phyloP scores from a whole-genome alignment of 164 flowering plant species.

The Buxus sempervirens region DNA sequence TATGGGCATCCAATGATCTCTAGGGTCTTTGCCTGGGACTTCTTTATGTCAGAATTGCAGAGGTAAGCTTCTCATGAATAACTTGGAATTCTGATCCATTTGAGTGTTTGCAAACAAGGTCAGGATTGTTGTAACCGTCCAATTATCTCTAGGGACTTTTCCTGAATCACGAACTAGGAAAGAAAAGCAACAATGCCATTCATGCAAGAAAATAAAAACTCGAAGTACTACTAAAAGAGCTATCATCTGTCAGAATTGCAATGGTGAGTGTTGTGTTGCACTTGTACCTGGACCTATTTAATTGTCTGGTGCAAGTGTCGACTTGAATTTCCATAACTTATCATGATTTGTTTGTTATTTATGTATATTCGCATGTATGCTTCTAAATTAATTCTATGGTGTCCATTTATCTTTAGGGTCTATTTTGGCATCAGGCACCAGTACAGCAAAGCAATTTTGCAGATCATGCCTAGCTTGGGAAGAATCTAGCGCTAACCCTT shows the following conservation, averaged over 20 bases:
- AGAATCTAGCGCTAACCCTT: slow-evolving; percentile 20
- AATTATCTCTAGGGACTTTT: no score
- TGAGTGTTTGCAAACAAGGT: no score
- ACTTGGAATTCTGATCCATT: no score
- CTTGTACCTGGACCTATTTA: neutral
- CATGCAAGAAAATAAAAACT: no score
- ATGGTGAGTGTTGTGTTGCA: slow-evolving; percentile 22
- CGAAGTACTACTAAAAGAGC: slow-evolving; percentile 6
- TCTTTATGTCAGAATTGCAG: slow-evolving; percentile 11
- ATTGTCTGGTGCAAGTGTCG: neutral
- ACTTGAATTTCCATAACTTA: neutral
- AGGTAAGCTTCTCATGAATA: neutral
- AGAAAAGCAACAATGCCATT: no score
- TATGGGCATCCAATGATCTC: no score
- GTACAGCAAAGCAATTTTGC: slow-evolving; percentile 28
- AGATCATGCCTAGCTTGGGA: slow-evolving; percentile 32
- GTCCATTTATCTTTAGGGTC: slow-evolving; percentile 24
- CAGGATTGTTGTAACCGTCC: no score
- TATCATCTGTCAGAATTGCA: slow-evolving; percentile 32
- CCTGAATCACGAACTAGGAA: no score
- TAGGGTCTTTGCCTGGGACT: slow-evolving; percentile 2
- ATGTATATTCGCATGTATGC: neutral
- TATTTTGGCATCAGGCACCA: slow-evolving; percentile 20
- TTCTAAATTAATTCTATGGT: neutral
- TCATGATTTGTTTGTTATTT: no score